Evolutionary conservation across 129 eudicot species (phyloP).

Genomic region (Helianthus annuus): DNA sequence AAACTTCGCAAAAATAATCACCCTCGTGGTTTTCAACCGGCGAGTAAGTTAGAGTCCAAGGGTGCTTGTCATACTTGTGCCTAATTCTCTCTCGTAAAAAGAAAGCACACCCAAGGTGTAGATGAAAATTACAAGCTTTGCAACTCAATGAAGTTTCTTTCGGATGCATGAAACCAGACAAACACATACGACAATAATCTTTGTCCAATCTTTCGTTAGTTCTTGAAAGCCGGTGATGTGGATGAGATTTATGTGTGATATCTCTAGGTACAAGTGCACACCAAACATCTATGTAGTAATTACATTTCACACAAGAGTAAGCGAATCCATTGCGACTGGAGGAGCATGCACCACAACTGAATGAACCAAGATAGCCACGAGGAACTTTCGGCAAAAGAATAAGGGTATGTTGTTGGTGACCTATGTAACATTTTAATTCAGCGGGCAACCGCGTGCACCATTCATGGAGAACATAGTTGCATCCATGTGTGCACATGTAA

Average conservation of each 20-base stretch:
- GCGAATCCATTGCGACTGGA: neutral
- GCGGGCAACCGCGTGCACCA: neutral
- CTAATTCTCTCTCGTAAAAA: neutral
- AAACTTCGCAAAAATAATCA: conserved; percentile 23
- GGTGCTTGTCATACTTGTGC: conserved; percentile 1
- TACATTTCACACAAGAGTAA: neutral
- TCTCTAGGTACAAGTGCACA: neutral
- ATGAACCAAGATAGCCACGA: neutral
- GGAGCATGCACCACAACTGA: neutral
- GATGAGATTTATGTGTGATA: neutral
- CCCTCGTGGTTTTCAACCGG: conserved; percentile 17
- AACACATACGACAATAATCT: neutral
- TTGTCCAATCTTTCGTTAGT: neutral
- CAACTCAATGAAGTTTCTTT: neutral
- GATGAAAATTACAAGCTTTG: neutral
- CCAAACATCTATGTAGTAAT: neutral
- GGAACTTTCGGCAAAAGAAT: neutral
- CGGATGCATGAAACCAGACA: neutral
- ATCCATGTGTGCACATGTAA: neutral
- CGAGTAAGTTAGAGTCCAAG: neutral
- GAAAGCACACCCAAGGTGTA: neutral
- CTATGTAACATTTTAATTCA: neutral
- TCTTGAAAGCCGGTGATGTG: neutral
- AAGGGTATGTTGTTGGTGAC: neutral
- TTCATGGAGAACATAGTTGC: neutral